These are phyloP conservation scores for Ophiostoma triangulosporum DNA, from an alignment of 2,329 filamentous ascomycete genomes.

Conservation along the genomic window DNA sequence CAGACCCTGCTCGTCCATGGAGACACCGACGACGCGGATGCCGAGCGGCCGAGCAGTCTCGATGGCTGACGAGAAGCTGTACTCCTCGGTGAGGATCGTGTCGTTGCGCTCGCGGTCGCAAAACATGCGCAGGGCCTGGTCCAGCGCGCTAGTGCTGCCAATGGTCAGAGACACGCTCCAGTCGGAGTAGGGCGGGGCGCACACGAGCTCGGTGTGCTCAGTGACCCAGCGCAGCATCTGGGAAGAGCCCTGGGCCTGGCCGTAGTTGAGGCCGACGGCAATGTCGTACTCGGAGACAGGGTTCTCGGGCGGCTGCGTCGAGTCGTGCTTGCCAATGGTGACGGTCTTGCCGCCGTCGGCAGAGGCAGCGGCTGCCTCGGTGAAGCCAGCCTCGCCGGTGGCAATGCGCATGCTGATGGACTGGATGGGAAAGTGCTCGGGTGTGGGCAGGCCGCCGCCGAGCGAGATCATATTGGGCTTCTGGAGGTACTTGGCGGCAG, in stretches of 20 bases:
- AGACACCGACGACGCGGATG: slow-evolving; percentile 35
- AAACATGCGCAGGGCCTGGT: slow-evolving; percentile 74
- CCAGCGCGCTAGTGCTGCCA: slow-evolving; percentile 75
- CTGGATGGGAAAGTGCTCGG: slow-evolving; percentile 87
- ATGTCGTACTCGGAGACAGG: slow-evolving; percentile 48
- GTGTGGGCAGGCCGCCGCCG: slow-evolving; percentile 78
- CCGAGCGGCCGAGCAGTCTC: slow-evolving; percentile 44
- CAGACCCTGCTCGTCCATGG: slow-evolving; percentile 40
- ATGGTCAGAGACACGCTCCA: slow-evolving; percentile 77
- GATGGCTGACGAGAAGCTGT: slow-evolving; percentile 67
- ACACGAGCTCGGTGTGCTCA: slow-evolving; percentile 88
- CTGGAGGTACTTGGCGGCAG: slow-evolving; percentile 64
- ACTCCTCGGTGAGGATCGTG: slow-evolving; percentile 74
- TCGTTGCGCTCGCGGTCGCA: slow-evolving; percentile 56
- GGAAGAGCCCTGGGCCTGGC: slow-evolving; percentile 70
- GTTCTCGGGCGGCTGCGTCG: slow-evolving; percentile 30
- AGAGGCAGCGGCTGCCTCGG: slow-evolving; percentile 49
- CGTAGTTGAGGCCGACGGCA: slow-evolving; percentile 83
- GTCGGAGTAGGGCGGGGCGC: slow-evolving; percentile 75
- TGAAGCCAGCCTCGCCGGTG: slow-evolving; percentile 47
- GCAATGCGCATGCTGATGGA: slow-evolving; percentile 64
- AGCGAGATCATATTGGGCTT: slow-evolving; percentile 80
- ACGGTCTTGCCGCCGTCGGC: slow-evolving; percentile 39
- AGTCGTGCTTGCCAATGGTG: slow-evolving; percentile 72
- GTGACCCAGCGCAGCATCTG: slow-evolving; percentile 84